A percentile compares a stretch with the other conserved stretches of the same genome.
Conservation (phyloP, 1,284 basidiomycete genomes). For the Ceratobasidium sp. region DNA sequence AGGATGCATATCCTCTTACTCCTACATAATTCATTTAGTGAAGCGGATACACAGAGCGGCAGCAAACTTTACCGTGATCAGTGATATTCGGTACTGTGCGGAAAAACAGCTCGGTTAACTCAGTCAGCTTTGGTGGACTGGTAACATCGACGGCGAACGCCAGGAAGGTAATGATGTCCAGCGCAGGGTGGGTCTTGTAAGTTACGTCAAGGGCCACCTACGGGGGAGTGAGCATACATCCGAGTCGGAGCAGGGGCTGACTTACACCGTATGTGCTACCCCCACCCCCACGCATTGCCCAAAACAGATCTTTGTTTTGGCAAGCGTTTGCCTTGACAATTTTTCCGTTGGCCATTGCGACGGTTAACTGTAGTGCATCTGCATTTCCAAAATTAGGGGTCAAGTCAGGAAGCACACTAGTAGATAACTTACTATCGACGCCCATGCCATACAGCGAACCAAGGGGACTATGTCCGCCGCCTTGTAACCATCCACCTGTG, state of each 20-base stretch:
- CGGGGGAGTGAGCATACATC: background rate
- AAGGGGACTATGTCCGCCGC: conserved; percentile 39
- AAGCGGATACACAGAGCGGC: background rate
- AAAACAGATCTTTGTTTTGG: conserved; percentile 42
- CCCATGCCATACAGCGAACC: conserved; percentile 27
- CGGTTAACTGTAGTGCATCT: conserved; percentile 22
- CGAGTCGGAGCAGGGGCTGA: background rate
- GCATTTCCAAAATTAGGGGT: background rate
- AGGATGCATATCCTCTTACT: conserved; percentile 11
- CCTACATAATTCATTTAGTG: background rate
- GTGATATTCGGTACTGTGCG: conserved; percentile 10
- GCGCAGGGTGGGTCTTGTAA: conserved; percentile 21
- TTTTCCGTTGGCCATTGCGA: conserved; percentile 37
- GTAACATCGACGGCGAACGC: background rate
- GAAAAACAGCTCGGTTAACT: background rate
- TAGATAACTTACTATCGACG: conserved; percentile 29
- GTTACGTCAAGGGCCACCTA: conserved; percentile 14
- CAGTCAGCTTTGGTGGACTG: background rate
- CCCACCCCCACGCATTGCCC: conserved; percentile 47
- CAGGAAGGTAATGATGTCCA: background rate
- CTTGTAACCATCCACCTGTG: conserved; percentile 44
- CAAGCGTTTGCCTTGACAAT: conserved; percentile 36
- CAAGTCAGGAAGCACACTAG: background rate
- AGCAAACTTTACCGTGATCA: background rate
- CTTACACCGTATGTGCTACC: conserved; percentile 31